Base-by-base conservation (phyloP, 331 rosid genomes). In the Arachis monticola region DNA sequence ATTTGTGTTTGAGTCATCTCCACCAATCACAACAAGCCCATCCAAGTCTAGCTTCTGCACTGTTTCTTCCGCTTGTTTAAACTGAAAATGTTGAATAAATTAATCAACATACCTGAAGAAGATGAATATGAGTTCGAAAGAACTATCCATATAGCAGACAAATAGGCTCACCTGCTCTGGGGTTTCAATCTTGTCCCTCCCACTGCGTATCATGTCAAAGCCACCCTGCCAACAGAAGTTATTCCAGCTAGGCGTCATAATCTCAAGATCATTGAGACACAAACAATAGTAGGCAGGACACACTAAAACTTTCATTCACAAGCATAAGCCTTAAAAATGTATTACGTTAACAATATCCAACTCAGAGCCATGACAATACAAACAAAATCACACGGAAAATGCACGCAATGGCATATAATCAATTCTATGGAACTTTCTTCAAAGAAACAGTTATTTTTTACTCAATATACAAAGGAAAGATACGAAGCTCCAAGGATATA, bases 1-100 rank as follows among this genome's bases (percentile, higher is more conserved):
- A 74, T 95, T 95, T 75, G 99, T 95, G 83, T 95, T 95, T 2
- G 99, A 95, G 85, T 95, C 98, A 82, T 95, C 99, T 67, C 99
- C 99, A 14, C 99, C 99, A 76, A 95, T 95, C 55, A 95, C 97
- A 83, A 95, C 80, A 60, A 95, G 92, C 62, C 98, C 98, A 82
- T 95, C 99, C 86, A 92, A 85, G 67, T 92, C 99, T 73, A 95
- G 96, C 87, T 92, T 92, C 60, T 70, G 64, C 11, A 82, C 89
- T 70, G 99, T 92, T 67, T 92, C 99, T 88, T 81, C 90, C 69
- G 99, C 97, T 92, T 95, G 97, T 78, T 92, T 86, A 83, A 95
- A 89, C 99, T 95, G 77, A n/a, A 81, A 75, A 78, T 42, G 83
- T 12, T 73, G 60, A 71, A 76, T 55, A 76, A 60, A 67, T 77